Evolutionary conservation across 2,329 filamentous ascomycete species (phyloP).

Genomic region (Fusarium domesticum): DNA sequence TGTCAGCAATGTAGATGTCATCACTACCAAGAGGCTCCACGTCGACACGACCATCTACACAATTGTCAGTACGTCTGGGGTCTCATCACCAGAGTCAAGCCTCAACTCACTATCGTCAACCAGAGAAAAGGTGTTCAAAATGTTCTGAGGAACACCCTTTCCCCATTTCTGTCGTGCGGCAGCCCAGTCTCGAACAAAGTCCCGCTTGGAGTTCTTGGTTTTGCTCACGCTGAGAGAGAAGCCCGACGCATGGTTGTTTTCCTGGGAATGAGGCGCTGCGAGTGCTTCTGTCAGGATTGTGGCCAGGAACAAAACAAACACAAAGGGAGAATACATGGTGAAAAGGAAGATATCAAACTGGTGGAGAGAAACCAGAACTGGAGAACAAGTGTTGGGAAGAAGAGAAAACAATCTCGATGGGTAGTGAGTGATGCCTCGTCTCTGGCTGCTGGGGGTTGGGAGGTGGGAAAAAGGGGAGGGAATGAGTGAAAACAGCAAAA

Average conservation of each 20-base stretch:
- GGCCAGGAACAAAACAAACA: conserved; percentile 17
- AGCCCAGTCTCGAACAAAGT: conserved; percentile 35
- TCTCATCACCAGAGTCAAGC: neutral
- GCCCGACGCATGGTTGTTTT: conserved; percentile 1
- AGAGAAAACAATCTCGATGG: neutral
- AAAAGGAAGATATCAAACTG: neutral
- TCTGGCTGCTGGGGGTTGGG: too few species aligned
- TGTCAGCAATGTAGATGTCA: conserved; percentile 42
- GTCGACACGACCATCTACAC: conserved; percentile 33
- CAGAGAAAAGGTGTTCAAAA: conserved; percentile 28
- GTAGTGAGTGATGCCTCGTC: neutral
- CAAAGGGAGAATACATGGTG: conserved; percentile 16
- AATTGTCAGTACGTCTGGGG: conserved; percentile 13
- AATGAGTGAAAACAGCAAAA: neutral
- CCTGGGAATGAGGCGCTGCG: conserved; percentile 7
- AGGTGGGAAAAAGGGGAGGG: neutral
- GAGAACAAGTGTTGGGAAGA: neutral
- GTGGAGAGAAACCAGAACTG: too few species aligned
- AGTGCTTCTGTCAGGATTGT: conserved; percentile 12
- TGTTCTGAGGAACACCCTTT: conserved; percentile 18
- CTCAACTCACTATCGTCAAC: conserved; percentile 27
- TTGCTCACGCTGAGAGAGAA: conserved; percentile 32
- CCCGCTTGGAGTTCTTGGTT: conserved; percentile 20
- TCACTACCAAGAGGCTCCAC: conserved; percentile 41
- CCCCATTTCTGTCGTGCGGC: conserved; percentile 37